phyloP scores from a whole-genome alignment of 768 basidiomycete genomes.

The Cytidiella melzeri region DNA sequence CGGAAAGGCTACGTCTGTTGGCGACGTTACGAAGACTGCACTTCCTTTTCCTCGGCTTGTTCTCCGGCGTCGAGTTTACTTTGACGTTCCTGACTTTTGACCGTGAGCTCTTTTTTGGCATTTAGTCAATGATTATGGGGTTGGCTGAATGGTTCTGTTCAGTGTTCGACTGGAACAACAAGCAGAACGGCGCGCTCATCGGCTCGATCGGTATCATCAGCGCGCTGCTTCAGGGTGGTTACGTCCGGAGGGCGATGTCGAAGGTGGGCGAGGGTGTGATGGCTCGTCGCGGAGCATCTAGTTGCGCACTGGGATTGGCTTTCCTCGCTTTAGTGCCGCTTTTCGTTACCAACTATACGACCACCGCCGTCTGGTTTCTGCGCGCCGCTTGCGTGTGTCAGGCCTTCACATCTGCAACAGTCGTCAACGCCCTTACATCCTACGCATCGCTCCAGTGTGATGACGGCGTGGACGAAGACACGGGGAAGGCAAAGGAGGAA shows the following conservation, averaged over 20 bases:
- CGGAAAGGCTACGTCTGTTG: slow-evolving; percentile 53
- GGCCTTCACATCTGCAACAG: slow-evolving; percentile 93
- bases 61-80: slow-evolving; percentile 96
- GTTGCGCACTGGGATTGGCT: slow-evolving; percentile 65
- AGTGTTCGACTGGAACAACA: slow-evolving; percentile 90
- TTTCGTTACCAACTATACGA: slow-evolving; percentile 36
- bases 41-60: slow-evolving; percentile 81
- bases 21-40: slow-evolving; percentile 62
- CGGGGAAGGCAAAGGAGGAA: slow-evolving; percentile 46
- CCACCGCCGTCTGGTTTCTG: slow-evolving; percentile 45
- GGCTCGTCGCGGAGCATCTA: slow-evolving; percentile 73
- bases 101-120: too few species aligned
- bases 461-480: slow-evolving; percentile 53
- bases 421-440: slow-evolving; percentile 89
- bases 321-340: slow-evolving; percentile 69
- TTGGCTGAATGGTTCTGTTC: neutral
- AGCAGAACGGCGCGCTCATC: slow-evolving; percentile 80
- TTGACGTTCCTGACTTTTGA: slow-evolving; percentile 93
- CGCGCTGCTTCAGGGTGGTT: slow-evolving; percentile 88
- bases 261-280: slow-evolving; percentile 76
- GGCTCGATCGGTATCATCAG: slow-evolving; percentile 87
- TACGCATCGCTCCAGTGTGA: slow-evolving; percentile 90
- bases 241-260: slow-evolving; percentile 77
- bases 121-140: neutral
- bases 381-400: slow-evolving; percentile 75